A percentile compares a stretch with the other conserved stretches of the same genome.
Evolutionary conservation across 2,329 filamentous ascomycete species (phyloP).

Genomic region (Acarospora socialis): DNA sequence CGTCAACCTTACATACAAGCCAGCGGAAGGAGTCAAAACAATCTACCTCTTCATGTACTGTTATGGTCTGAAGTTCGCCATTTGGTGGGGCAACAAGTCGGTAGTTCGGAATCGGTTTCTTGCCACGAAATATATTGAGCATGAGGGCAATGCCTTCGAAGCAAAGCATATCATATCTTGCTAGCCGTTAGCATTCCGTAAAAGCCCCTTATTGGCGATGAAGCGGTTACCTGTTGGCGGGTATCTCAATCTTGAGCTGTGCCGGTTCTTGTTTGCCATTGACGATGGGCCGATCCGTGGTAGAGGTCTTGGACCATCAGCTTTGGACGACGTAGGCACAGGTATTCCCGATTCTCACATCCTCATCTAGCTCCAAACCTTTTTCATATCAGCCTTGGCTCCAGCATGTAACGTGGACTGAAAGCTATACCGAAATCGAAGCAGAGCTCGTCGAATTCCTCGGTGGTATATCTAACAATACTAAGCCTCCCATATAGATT

Average conservation of each 20-base stretch:
- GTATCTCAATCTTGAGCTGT: constrained; percentile 95
- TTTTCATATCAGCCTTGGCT: constrained; percentile 18
- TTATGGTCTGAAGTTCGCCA: constrained; percentile 66
- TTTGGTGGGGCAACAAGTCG: constrained; percentile 55
- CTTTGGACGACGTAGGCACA: constrained; percentile 14
- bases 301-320: constrained; percentile 43
- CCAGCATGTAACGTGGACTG: constrained; percentile 1
- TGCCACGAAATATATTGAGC: constrained; percentile 85
- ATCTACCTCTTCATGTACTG: constrained; percentile 50
- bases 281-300: constrained; percentile 56
- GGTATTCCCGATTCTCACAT: constrained; percentile 32
- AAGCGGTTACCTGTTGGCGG: constrained; percentile 65
- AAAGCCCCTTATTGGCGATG: too few relatives aligned
- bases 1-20: too few relatives aligned
- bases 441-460: constrained; percentile 93
- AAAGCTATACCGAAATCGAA: constrained; percentile 68
- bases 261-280: constrained; percentile 73
- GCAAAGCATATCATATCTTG: constrained; percentile 75
- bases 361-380: constrained; percentile 90
- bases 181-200: constrained; percentile 15
- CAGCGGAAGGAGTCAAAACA: too few relatives aligned
- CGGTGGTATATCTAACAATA: constrained; percentile 58
- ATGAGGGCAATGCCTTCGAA: constrained; percentile 94
- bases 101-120: constrained; percentile 64
- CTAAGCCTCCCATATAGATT: too few relatives aligned